These are phyloP conservation scores for Cajanus cajan DNA, from an alignment of 306 rosid species.

Conservation along the genomic window DNA sequence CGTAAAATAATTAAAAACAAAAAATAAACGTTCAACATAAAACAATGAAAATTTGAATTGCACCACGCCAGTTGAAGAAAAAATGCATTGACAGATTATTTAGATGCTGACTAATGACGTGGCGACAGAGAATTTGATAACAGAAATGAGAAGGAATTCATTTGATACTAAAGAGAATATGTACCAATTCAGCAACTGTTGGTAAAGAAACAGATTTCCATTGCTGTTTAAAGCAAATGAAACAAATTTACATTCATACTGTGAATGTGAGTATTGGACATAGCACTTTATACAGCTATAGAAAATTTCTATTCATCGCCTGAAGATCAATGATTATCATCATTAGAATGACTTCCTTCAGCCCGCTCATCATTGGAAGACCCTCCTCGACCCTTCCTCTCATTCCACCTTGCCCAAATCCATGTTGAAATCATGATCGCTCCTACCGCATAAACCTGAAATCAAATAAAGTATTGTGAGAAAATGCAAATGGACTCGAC, in stretches of 20 bases:
- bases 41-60: too few species aligned
- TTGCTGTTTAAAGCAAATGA: background rate
- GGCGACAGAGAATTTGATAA: background rate
- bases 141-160: background rate
- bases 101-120: background rate
- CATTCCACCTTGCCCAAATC: constrained; percentile 89
- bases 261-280: background rate
- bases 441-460: constrained; percentile 78
- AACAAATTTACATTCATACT: constrained; percentile 21
- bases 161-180: background rate
- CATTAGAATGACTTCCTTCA: constrained; percentile 34
- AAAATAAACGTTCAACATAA: too few species aligned
- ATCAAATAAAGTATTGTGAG: background rate
- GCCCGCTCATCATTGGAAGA: constrained; percentile 48
- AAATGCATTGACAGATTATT: background rate
- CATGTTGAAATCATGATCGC: constrained; percentile 63
- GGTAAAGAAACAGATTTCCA: background rate
- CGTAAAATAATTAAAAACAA: too few species aligned
- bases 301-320: constrained; percentile 34
- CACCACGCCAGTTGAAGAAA: too few species aligned
- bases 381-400: constrained; percentile 54
- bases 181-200: background rate
- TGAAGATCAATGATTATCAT: constrained; percentile 14
- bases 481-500: background rate
- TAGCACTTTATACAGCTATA: constrained; percentile 21